Evolutionary conservation across 1,284 basidiomycete species (phyloP).

Genomic region (Malassezia yamatoensis): DNA sequence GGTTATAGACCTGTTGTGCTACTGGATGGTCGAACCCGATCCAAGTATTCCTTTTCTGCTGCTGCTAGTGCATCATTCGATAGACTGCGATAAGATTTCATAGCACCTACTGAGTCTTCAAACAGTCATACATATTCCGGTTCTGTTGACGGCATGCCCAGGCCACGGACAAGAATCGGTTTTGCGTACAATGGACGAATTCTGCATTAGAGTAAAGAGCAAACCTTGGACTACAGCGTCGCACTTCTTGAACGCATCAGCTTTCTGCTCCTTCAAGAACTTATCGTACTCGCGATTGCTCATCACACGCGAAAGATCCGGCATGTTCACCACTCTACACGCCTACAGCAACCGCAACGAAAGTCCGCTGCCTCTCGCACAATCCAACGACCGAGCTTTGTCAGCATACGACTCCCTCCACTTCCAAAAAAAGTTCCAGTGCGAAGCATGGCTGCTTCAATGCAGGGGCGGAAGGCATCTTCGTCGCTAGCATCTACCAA

Average conservation of each 20-base stretch:
- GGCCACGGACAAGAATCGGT: conserved; percentile 10
- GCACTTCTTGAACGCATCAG: conserved; percentile 14
- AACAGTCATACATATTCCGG: conserved; percentile 9
- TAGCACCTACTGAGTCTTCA: conserved; percentile 8
- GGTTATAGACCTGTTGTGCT: not conserved
- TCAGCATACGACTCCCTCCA: not conserved
- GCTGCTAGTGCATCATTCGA: not conserved
- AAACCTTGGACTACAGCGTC: conserved; percentile 16
- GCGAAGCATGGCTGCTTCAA: not conserved
- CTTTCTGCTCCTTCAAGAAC: conserved; percentile 11
- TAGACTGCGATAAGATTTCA: conserved; percentile 2
- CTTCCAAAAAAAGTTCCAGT: no score
- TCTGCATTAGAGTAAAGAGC: conserved; percentile 3
- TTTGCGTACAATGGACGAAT: conserved; percentile 13
- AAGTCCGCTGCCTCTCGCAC: not conserved
- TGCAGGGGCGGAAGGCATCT: no score
- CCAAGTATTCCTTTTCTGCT: conserved; percentile 13
- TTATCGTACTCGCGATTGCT: conserved; percentile 18
- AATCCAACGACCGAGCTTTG: not conserved
- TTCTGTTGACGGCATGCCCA: conserved; percentile 16
- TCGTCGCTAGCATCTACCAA: not conserved
- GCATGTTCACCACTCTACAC: not conserved
- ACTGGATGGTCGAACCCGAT: not conserved
- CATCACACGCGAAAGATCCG: conserved; percentile 10
- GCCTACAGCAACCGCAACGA: not conserved